phyloP scores from a whole-genome alignment of 495 filamentous ascomycete genomes.

The Aspergillus biplanus region DNA sequence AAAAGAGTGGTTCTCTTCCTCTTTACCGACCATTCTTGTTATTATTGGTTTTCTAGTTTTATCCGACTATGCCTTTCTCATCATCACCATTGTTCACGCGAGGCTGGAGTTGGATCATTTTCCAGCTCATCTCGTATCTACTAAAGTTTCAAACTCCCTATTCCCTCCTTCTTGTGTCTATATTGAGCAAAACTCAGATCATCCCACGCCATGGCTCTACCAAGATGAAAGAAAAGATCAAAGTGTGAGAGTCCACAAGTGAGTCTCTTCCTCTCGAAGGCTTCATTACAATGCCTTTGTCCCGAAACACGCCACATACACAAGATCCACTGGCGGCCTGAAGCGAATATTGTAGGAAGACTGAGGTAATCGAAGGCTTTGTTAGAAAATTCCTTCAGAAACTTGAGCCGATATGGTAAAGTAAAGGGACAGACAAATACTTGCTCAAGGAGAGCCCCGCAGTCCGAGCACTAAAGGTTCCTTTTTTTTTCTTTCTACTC shows the following conservation, averaged over 20 bases:
- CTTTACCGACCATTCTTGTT: not conserved
- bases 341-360: not conserved
- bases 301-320: not conserved
- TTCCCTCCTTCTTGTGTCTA: too few relatives aligned
- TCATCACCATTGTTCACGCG: not conserved
- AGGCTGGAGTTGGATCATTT: too few relatives aligned
- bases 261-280: not conserved
- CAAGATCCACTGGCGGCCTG: conserved; percentile 1
- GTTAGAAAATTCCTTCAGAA: not conserved
- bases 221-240: too few relatives aligned
- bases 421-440: not conserved
- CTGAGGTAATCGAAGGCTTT: not conserved
- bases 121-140: too few relatives aligned
- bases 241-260: not conserved
- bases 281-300: not conserved
- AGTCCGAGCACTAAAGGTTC: conserved; percentile 9
- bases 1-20: conserved; percentile 6
- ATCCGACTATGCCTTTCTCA: not conserved
- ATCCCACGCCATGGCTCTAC: too few relatives aligned
- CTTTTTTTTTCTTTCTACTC: not conserved
- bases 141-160: too few relatives aligned
- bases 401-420: not conserved
- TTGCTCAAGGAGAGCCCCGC: conserved; percentile 15
- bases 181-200: too few relatives aligned
- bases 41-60: not conserved